These are phyloP conservation scores for Epichloe elymi DNA, from an alignment of 2,329 filamentous ascomycete genomes.

Conservation along the genomic window DNA sequence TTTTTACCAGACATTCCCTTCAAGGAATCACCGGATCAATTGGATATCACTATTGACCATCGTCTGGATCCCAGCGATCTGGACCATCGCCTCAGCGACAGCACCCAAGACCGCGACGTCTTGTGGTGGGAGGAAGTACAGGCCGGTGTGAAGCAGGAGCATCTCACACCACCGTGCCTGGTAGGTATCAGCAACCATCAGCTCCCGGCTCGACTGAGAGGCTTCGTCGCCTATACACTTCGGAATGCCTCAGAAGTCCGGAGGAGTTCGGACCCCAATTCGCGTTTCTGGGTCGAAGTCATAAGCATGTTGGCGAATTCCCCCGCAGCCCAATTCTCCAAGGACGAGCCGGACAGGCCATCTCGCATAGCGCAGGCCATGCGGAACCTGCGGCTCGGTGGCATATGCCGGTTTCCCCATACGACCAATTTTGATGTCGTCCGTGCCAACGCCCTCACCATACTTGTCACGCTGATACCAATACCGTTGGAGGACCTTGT, in stretches of 20 bases:
- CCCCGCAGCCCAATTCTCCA: slow-evolving; percentile 1
- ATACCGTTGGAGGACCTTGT: slow-evolving; percentile 6
- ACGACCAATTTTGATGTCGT: slow-evolving; percentile 6
- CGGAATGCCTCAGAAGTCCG: background rate
- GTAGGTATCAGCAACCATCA: background rate
- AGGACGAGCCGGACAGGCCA: background rate
- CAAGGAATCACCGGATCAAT: slow-evolving; percentile 4
- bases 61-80: slow-evolving; percentile 3
- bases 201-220: slow-evolving; percentile 1
- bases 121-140: slow-evolving; percentile 2
- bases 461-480: slow-evolving; percentile 5
- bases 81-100: background rate
- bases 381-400: slow-evolving; percentile 4
- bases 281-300: slow-evolving; percentile 2
- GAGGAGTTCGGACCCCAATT: background rate
- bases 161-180: slow-evolving; percentile 2
- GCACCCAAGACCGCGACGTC: background rate
- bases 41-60: slow-evolving; percentile 6
- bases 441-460: slow-evolving; percentile 6
- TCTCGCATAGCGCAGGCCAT: slow-evolving; percentile 5
- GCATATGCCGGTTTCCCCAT: slow-evolving; percentile 4
- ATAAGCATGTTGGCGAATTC: slow-evolving; percentile 4
- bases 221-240: slow-evolving; percentile 2
- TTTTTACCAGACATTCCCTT: slow-evolving; percentile 6
- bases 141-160: slow-evolving; percentile 1